A percentile compares a stretch with the other conserved stretches of the same genome.
Conservation (phyloP, 306 rosid genomes). For the Cicer yamashitae region DNA sequence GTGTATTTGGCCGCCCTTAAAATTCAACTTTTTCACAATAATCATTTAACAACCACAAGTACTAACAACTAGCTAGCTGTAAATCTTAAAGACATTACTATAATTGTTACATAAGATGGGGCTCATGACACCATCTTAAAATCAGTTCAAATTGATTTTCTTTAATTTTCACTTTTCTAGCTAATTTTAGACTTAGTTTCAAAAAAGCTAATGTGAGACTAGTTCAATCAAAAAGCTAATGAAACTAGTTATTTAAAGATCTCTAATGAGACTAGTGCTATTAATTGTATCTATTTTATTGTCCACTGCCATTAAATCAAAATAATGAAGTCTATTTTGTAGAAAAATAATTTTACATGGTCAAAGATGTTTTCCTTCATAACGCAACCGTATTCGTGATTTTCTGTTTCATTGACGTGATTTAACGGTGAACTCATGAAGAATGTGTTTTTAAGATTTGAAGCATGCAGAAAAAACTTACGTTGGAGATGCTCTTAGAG, state of each 20-base stretch:
- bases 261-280: too few relatives aligned
- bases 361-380: too few relatives aligned
- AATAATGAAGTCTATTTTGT: too few relatives aligned
- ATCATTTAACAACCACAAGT: conserved; percentile 23
- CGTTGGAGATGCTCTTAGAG: background rate
- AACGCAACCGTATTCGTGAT: too few relatives aligned
- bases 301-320: too few relatives aligned
- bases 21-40: conserved; percentile 48
- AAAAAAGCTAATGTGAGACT: background rate
- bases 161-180: background rate
- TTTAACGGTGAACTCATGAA: too few relatives aligned
- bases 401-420: too few relatives aligned
- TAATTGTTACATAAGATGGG: conserved; percentile 43
- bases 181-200: background rate
- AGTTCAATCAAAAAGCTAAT: background rate
- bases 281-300: too few relatives aligned
- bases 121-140: conserved; percentile 24
- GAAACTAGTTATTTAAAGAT: background rate
- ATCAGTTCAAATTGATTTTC: conserved; percentile 16
- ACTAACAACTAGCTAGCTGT: conserved; percentile 42
- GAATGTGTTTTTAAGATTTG: too few relatives aligned
- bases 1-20: conserved; percentile 42
- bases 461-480: too few relatives aligned
- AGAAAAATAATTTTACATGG: too few relatives aligned
- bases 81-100: conserved; percentile 46